Conservation (phyloP, 345 rosid species). For the Litchi chinensis region DNA sequence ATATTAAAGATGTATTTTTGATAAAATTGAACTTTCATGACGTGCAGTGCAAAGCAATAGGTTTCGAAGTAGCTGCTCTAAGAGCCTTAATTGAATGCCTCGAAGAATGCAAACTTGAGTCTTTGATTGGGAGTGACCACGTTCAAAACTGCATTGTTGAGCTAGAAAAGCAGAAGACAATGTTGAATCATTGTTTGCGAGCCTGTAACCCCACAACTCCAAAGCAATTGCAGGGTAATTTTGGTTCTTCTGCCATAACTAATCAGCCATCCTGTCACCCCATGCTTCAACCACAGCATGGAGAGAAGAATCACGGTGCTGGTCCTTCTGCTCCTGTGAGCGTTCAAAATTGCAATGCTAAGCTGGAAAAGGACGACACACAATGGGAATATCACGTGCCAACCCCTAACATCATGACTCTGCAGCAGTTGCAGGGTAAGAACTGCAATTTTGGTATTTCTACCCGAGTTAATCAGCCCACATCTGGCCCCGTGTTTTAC, state of each 20-base stretch:
- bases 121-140: background rate
- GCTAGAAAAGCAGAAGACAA: conserved; percentile 23
- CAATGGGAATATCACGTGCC: too few relatives aligned
- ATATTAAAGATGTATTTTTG: background rate
- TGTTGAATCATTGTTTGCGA: background rate
- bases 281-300: background rate
- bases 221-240: background rate
- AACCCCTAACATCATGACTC: too few relatives aligned
- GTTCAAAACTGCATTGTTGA: conserved; percentile 10
- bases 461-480: background rate
- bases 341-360: too few relatives aligned
- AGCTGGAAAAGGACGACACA: too few relatives aligned
- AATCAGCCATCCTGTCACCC: background rate
- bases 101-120: conserved; percentile 25
- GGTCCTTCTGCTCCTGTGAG: background rate
- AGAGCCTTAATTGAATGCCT: conserved; percentile 30
- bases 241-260: background rate
- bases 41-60: conserved; percentile 29
- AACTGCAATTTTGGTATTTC: background rate
- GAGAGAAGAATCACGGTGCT: background rate
- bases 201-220: background rate
- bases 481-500: background rate
- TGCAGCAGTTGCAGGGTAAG: background rate
- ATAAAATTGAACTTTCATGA: background rate
- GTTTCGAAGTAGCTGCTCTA: conserved; percentile 23